Evolutionary conservation across 495 filamentous ascomycete genomes (phyloP), one percentile per base, ranked within the genome.

Genomic region (Trichocladium antarcticum): DNA sequence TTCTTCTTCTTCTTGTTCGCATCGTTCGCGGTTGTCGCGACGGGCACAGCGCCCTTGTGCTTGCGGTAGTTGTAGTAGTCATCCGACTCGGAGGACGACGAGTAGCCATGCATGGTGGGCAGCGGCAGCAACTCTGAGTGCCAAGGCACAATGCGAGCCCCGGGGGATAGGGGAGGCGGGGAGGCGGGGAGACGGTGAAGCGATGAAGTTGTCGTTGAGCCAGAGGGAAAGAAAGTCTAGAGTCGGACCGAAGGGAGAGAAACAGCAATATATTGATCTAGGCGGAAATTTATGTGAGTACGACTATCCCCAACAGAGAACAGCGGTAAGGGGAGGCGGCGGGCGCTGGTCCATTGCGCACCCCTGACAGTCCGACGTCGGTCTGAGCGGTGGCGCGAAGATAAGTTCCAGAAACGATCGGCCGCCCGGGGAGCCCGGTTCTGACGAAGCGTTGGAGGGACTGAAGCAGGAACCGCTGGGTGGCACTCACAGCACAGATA

Each of bases 1-100:
- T 75, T 67, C 53, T 77, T 80, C 47, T 72, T 72, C 60, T 73
- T 73, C 60, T 73, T 73, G 37, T 61, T 64, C 9, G 57, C 50
- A 42, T 61, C 61, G 49, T 50, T 61, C 28, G 51, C 20, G 21
- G 15, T 55, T 12, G 51, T 40, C 9, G 60, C 22, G 1, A 41
- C 53, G 5, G 60, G 56, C 3, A 51, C 56, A 7, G 40, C 46
- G 11, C 41, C 53, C 56, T 59, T 65, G 54, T 57, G 37, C 44
- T 58, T 61, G 45, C 60, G 60, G 40, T 61, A 61, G 54, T 35
- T 57, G 49, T 63, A 65, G 12, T 65, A 56, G 36, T 63, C 62
- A 46, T 65, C 62, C 47, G 62, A 47, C 11, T 63, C 60, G 17
- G 62, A 65, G 17, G 58, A 59, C 20, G 62, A 65, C 27, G 62